These are phyloP conservation scores for Boletus sp. DNA, from an alignment of 768 basidiomycete genomes.

Conservation along the genomic window DNA sequence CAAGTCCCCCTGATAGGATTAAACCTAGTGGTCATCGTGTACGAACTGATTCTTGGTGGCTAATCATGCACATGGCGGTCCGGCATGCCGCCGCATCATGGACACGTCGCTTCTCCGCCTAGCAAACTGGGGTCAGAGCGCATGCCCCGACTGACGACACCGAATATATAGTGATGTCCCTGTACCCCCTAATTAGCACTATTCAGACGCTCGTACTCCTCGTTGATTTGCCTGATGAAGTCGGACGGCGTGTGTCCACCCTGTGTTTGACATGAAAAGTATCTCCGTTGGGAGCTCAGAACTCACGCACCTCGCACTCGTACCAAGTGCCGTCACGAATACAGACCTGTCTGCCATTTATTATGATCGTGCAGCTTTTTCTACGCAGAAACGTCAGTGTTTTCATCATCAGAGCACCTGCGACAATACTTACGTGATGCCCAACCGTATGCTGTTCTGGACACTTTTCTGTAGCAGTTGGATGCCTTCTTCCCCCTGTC, in stretches of 20 bases:
- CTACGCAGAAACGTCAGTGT: conserved; percentile 33
- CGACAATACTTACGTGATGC: conserved; percentile 52
- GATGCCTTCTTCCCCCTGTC: conserved; percentile 59
- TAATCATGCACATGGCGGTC: conserved; percentile 26
- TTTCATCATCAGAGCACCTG: background rate
- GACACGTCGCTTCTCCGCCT: conserved; percentile 15
- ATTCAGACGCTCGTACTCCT: conserved; percentile 69
- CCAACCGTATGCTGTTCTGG: conserved; percentile 38
- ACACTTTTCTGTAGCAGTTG: conserved; percentile 63
- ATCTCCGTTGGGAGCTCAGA: conserved; percentile 23
- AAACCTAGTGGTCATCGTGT: conserved; percentile 84
- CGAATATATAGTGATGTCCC: conserved; percentile 4
- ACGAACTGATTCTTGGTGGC: conserved; percentile 71
- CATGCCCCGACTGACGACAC: conserved; percentile 5
- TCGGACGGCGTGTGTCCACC: conserved; percentile 71
- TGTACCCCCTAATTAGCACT: conserved; percentile 21
- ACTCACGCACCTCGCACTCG: conserved; percentile 61
- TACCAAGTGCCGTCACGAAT: conserved; percentile 78
- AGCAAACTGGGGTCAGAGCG: conserved; percentile 7
- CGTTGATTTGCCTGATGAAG: conserved; percentile 74
- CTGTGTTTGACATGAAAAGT: conserved; percentile 38
- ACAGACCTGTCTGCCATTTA: conserved; percentile 65
- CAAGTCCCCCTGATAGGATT: conserved; percentile 88
- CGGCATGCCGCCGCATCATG: conserved; percentile 12
- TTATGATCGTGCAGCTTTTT: conserved; percentile 85